Percentiles rank a stretch among this genome's conserved stretches.
Conservation (phyloP, 2,329 filamentous ascomycete species). For the Xylariaceae sp. region DNA sequence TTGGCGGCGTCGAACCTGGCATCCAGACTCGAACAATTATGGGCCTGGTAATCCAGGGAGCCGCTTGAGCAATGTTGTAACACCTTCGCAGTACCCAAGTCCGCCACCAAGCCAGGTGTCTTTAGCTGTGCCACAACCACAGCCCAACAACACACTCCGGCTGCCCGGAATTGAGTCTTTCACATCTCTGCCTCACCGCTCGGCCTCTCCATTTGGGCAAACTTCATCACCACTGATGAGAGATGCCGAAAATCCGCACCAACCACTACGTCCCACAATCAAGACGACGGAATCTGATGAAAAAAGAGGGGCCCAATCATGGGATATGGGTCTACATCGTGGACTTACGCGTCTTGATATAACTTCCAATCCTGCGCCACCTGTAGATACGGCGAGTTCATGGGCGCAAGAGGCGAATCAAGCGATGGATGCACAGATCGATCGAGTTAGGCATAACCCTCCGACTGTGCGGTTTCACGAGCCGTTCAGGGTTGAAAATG, state of each 20-base stretch:
- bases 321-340: slow-evolving; percentile 63
- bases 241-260: slow-evolving; percentile 48
- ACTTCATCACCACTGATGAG: slow-evolving; percentile 74
- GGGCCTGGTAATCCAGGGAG: slow-evolving; percentile 61
- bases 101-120: slow-evolving; percentile 51
- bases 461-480: slow-evolving; percentile 56
- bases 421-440: slow-evolving; percentile 52
- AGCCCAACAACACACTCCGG: slow-evolving; percentile 58
- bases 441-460: slow-evolving; percentile 44
- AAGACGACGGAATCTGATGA: slow-evolving; percentile 40
- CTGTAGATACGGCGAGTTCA: slow-evolving; percentile 47
- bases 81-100: slow-evolving; percentile 55
- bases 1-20: slow-evolving; percentile 84
- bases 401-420: slow-evolving; percentile 57
- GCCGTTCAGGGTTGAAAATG: slow-evolving; percentile 30
- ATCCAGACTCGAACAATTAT: slow-evolving; percentile 69
- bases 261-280: slow-evolving; percentile 29
- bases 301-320: slow-evolving; percentile 50
- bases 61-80: slow-evolving; percentile 71
- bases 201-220: slow-evolving; percentile 59
- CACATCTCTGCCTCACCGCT: slow-evolving; percentile 65
- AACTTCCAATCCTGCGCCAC: slow-evolving; percentile 43
- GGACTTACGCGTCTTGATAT: slow-evolving; percentile 66
- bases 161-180: slow-evolving; percentile 92
- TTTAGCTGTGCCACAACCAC: slow-evolving; percentile 41